Conservation (phyloP, 306 rosid species). For the Trifolium subterraneum region DNA sequence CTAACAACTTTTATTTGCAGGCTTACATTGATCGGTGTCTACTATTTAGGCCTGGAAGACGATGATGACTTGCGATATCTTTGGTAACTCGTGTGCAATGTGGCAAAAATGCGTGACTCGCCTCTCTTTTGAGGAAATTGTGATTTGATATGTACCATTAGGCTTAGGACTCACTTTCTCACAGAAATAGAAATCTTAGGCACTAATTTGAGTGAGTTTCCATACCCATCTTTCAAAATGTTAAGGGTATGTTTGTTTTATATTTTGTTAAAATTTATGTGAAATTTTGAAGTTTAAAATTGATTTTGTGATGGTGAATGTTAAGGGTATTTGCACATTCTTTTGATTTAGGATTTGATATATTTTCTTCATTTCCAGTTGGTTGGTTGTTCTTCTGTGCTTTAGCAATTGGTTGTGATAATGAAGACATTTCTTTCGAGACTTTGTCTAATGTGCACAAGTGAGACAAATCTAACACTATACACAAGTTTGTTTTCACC, state of each 20-base stretch:
- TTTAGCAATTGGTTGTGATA: no score
- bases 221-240: conserved; percentile 8
- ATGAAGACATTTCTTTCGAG: no score
- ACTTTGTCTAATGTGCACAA: no score
- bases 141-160: conserved; percentile 42
- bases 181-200: conserved; percentile 31
- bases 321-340: background rate
- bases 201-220: conserved; percentile 32
- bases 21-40: conserved; percentile 75
- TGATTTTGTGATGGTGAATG: background rate
- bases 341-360: background rate
- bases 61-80: conserved; percentile 60
- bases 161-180: conserved; percentile 40
- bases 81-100: conserved; percentile 48
- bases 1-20: conserved; percentile 60
- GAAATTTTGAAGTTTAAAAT: background rate
- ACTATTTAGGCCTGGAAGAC: conserved; percentile 67
- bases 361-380: background rate
- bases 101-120: conserved; percentile 28
- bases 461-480: no score
- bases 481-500: no score
- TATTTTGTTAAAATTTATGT: background rate
- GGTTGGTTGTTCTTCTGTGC: no score
- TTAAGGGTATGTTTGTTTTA: conserved; percentile 20
- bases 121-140: conserved; percentile 31